Base-by-base conservation (phyloP, 768 basidiomycete species). In the Leccinellum rugosiceps region DNA sequence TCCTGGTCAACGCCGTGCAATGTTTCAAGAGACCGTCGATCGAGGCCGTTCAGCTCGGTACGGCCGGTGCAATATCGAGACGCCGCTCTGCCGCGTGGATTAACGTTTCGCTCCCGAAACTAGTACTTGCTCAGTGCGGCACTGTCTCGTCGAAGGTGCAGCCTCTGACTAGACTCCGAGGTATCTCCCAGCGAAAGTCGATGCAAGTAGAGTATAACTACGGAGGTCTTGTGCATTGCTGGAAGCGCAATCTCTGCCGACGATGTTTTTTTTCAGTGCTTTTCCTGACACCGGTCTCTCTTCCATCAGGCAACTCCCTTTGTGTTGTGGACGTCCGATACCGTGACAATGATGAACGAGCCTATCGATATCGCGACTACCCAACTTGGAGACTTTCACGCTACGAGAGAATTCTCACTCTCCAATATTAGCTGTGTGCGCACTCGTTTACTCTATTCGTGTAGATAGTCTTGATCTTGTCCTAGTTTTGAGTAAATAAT, bases 331-430 rank as follows among this genome's bases (percentile, higher is more conserved):
- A n/a, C n/a, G n/a, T n/a, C n/a, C n/a, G n/a, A n/a, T n/a, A n/a
- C n/a, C n/a, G n/a, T n/a, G n/a, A n/a, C n/a, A 13, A 78, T 78
- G 28, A 85, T 84, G 4, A n/a, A 43, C 4, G 10, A 41, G 3
- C 52, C 46, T 45, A 75, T 84, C 11, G 80, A 28, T 28, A 7
- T n/a, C n/a, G 7, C 82, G 6, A 69, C 78, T 14, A 75, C 80
- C 13, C 88, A 86, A 85, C 87, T 80, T 61, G 80, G 84, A 17
- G 81, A 82, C 41, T 88, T 80, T 80, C 83, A 86, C 64, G 75
- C 78, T 15, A 68, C 67, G 13, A 65, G 71, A 23, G 75, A 76
- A 0, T 84, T 83, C 62, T 75, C 84, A 3, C 71, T 84, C 11
- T 74, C 75, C 6, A 74, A 78, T n/a, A 72, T 88, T 59, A 80